A percentile compares a stretch with the other conserved stretches of the same genome.
These are phyloP conservation scores for Colletotrichum melonis DNA, from an alignment of 2,329 filamentous ascomycete genomes.

Conservation along the genomic window DNA sequence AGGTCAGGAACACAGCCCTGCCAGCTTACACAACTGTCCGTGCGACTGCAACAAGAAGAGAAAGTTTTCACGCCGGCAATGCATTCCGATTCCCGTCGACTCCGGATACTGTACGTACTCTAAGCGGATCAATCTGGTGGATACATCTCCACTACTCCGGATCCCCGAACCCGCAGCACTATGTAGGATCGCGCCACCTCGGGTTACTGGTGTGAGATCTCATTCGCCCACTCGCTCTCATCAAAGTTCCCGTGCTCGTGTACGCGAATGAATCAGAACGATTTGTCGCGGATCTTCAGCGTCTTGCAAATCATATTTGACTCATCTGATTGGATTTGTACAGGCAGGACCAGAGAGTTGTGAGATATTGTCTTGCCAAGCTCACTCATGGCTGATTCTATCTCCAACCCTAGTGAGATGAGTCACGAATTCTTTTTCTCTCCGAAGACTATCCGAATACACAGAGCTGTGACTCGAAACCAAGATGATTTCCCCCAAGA, in stretches of 20 bases:
- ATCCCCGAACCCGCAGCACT: neutral
- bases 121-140: neutral
- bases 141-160: neutral
- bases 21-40: neutral
- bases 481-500: neutral
- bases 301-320: no score
- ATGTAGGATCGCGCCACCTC: neutral
- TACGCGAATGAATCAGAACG: no score
- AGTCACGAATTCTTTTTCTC: neutral
- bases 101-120: no score
- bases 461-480: neutral
- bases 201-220: neutral
- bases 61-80: neutral
- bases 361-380: neutral
- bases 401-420: neutral
- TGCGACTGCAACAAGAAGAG: conserved; percentile 3
- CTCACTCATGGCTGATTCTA: neutral
- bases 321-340: neutral
- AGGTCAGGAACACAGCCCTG: neutral
- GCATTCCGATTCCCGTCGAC: neutral
- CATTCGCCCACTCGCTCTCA: neutral
- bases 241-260: no score
- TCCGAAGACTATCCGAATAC: neutral
- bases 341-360: neutral
- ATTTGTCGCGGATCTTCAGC: no score